Evolutionary conservation across 192 early-diverging fungal species (phyloP).

Genomic region (Ambispora gerdemannii): DNA sequence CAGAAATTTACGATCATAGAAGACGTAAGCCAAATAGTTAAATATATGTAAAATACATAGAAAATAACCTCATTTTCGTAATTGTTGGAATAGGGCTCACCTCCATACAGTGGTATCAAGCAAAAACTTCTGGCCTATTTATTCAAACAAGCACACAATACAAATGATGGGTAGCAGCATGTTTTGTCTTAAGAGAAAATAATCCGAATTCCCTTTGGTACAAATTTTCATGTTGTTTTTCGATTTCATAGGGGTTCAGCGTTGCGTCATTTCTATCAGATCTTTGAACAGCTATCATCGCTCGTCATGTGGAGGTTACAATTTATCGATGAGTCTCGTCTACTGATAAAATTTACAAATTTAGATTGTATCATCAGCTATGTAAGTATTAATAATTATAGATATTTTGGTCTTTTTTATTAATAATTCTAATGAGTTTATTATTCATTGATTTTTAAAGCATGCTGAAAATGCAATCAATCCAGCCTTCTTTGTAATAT

Average conservation of each 20-base stretch:
- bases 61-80: neutral
- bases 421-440: slow-evolving; percentile 14
- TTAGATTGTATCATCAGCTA: slow-evolving; percentile 49
- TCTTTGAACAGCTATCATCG: slow-evolving; percentile 55
- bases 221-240: slow-evolving; percentile 27
- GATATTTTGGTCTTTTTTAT: neutral
- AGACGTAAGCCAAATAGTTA: too few species aligned
- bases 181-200: too few species aligned
- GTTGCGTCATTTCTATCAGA: slow-evolving; percentile 61
- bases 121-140: slow-evolving; percentile 66
- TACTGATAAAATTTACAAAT: slow-evolving; percentile 70
- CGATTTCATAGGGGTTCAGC: slow-evolving; percentile 33
- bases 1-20: too few species aligned
- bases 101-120: slow-evolving; percentile 60
- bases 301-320: slow-evolving; percentile 71
- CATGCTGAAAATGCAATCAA: slow-evolving; percentile 40
- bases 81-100: slow-evolving; percentile 27
- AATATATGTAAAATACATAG: too few species aligned
- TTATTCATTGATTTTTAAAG: slow-evolving; percentile 23
- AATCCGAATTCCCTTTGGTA: too few species aligned
- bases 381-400: slow-evolving; percentile 40
- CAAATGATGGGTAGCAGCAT: slow-evolving; percentile 41
- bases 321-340: slow-evolving; percentile 53
- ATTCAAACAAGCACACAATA: slow-evolving; percentile 51
- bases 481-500: slow-evolving; percentile 66